Evolutionary conservation across 192 early-diverging fungal genomes (phyloP).

Genomic region (Backusella psychrophila): DNA sequence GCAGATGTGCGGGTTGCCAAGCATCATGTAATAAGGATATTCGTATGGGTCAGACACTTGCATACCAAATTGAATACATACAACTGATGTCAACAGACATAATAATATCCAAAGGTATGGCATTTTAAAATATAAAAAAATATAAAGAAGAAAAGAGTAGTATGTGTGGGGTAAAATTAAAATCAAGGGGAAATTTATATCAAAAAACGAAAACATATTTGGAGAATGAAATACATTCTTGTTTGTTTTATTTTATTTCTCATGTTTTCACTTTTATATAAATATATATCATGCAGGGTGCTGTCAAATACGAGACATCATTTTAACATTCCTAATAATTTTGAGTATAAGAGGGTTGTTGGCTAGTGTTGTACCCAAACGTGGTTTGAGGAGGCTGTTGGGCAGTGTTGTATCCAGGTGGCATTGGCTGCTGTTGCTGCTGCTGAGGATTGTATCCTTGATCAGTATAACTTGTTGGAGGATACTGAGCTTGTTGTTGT

Average conservation of each 20-base stretch:
- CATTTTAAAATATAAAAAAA: constrained; percentile 12
- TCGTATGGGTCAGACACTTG: constrained; percentile 13
- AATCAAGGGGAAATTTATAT: constrained; percentile 2
- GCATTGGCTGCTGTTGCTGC: constrained; percentile 7
- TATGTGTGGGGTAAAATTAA: neutral
- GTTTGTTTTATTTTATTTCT: neutral
- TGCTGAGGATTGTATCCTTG: constrained; percentile 14
- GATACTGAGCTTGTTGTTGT: constrained; percentile 17
- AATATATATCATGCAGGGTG: neutral
- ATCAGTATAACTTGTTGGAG: neutral
- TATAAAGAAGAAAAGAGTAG: constrained; percentile 6
- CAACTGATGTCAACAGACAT: neutral
- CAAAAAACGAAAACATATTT: neutral
- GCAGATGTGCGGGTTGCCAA: constrained; percentile 32
- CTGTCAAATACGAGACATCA: constrained; percentile 2
- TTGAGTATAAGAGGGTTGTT: neutral
- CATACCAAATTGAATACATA: constrained; percentile 18
- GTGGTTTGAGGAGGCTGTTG: neutral
- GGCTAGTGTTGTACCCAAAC: neutral
- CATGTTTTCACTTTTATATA: neutral
- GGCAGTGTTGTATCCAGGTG: neutral
- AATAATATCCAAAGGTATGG: neutral
- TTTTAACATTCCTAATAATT: neutral
- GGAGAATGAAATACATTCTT: neutral
- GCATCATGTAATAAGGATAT: constrained; percentile 27